A percentile compares a stretch with the other conserved stretches of the same genome.
Evolutionary conservation across 306 rosid genomes (phyloP).

Genomic region (Lathyrus tuberosus): DNA sequence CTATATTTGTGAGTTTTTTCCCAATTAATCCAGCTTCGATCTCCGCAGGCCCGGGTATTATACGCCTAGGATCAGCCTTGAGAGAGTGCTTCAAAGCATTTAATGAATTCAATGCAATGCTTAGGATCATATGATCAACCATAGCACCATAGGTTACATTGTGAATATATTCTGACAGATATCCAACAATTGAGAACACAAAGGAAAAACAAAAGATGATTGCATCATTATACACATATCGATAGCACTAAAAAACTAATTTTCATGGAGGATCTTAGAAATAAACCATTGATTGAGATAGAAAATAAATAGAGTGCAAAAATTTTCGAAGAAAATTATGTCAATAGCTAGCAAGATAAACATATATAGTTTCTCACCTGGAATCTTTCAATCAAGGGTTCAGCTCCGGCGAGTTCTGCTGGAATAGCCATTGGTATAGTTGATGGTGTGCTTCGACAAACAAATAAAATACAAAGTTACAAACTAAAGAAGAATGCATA

Average conservation of each 20-base stretch:
- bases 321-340: constrained; percentile 4
- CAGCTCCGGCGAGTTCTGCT: constrained; percentile 75
- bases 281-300: constrained; percentile 26
- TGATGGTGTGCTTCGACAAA: constrained; percentile 67
- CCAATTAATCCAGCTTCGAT: constrained; percentile 76
- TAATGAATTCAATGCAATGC: constrained; percentile 67
- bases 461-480: constrained; percentile 12
- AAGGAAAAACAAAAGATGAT: no score
- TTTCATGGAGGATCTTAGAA: constrained; percentile 25
- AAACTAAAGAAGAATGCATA: neutral
- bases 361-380: constrained; percentile 56
- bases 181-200: no score
- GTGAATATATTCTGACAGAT: constrained; percentile 83
- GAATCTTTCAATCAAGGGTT: constrained; percentile 79
- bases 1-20: constrained; percentile 83
- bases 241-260: constrained; percentile 23
- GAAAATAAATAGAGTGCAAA: no score
- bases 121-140: constrained; percentile 62
- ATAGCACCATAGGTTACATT: constrained; percentile 58
- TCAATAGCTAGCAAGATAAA: neutral
- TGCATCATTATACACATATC: constrained; percentile 3
- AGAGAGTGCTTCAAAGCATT: constrained; percentile 79
- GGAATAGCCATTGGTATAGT: constrained; percentile 73
- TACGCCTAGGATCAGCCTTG: constrained; percentile 86
- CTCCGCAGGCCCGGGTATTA: constrained; percentile 77